phyloP scores from a whole-genome alignment of 2,329 filamentous ascomycete genomes.

The Coniochaeta sp. region DNA sequence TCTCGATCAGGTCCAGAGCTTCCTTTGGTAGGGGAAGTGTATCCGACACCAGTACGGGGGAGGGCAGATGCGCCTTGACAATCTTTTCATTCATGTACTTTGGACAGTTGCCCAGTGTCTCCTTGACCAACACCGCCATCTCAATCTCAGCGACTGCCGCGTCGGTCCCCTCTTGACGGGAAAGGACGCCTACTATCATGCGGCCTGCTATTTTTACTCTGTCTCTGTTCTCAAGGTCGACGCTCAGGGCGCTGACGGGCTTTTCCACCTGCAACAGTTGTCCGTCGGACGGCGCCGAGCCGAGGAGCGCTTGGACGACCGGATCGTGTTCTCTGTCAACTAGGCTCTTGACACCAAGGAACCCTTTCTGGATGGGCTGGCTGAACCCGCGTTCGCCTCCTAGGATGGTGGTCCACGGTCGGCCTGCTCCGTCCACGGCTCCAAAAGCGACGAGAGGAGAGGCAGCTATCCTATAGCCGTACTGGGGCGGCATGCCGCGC shows the following conservation, averaged over 20 bases:
- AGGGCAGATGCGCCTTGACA: conserved; percentile 47
- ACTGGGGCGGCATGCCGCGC: conserved; percentile 49
- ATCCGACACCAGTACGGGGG: conserved; percentile 33
- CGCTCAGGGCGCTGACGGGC: conserved; percentile 45
- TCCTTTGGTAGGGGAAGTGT: conserved; percentile 37
- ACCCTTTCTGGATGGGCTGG: conserved; percentile 49
- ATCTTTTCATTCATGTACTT: conserved; percentile 77
- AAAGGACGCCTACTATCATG: conserved; percentile 57
- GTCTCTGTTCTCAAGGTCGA: conserved; percentile 60
- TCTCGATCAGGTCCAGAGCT: conserved; percentile 51
- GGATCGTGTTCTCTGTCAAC: conserved; percentile 62
- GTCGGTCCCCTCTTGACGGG: conserved; percentile 18
- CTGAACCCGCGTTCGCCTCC: conserved; percentile 68
- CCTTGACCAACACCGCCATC: conserved; percentile 61
- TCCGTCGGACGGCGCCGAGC: conserved; percentile 31
- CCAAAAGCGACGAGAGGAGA: conserved; percentile 68
- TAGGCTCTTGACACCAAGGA: conserved; percentile 56
- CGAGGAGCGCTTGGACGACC: conserved; percentile 56
- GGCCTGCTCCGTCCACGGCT: conserved; percentile 54
- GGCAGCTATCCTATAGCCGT: conserved; percentile 50
- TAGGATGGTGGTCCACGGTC: conserved; percentile 73
- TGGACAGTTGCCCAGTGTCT: conserved; percentile 75
- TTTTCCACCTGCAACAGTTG: conserved; percentile 28
- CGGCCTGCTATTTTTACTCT: conserved; percentile 67
- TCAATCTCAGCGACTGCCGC: conserved; percentile 29